phyloP scores from a whole-genome alignment of 306 rosid genomes.

The Medicago arabica region DNA sequence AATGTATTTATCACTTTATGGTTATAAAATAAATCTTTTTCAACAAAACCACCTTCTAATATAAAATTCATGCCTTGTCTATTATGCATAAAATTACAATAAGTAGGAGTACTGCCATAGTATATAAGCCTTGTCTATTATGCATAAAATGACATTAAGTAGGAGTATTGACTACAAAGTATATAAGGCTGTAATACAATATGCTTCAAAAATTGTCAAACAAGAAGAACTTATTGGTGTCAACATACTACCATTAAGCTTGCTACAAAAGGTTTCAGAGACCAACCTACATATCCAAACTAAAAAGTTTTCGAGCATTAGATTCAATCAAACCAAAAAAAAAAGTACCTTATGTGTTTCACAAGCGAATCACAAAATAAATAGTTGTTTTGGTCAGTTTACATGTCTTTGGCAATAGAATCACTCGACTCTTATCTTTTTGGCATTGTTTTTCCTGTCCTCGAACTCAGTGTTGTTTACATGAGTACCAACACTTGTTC shows the following conservation, averaged over 20 bases:
- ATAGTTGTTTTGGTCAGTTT: conserved; percentile 36
- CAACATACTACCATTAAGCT: background rate
- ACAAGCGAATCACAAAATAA: conserved; percentile 44
- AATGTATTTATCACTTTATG: too few species aligned
- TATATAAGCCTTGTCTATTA: background rate
- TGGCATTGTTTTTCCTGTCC: conserved; percentile 49
- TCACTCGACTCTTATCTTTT: conserved; percentile 54
- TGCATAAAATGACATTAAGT: background rate
- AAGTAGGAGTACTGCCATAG: too few species aligned
- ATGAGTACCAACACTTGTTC: too few species aligned
- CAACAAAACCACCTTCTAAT: too few species aligned
- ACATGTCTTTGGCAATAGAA: conserved; percentile 47
- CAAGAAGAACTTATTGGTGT: background rate
- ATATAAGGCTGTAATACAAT: background rate
- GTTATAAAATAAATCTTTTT: too few species aligned
- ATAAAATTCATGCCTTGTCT: too few species aligned
- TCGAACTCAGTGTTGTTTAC: conserved; percentile 27
- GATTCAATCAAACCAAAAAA: background rate
- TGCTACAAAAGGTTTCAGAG: background rate
- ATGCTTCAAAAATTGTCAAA: conserved; percentile 4
- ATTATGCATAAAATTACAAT: background rate
- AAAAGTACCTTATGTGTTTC: conserved; percentile 3
- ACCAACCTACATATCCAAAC: too few species aligned
- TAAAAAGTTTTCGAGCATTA: background rate
- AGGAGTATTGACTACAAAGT: background rate